A percentile compares a stretch with the other conserved stretches of the same genome.
Conservation (phyloP, 2,329 filamentous ascomycete species). For the Hirsutella rhossiliensis region DNA sequence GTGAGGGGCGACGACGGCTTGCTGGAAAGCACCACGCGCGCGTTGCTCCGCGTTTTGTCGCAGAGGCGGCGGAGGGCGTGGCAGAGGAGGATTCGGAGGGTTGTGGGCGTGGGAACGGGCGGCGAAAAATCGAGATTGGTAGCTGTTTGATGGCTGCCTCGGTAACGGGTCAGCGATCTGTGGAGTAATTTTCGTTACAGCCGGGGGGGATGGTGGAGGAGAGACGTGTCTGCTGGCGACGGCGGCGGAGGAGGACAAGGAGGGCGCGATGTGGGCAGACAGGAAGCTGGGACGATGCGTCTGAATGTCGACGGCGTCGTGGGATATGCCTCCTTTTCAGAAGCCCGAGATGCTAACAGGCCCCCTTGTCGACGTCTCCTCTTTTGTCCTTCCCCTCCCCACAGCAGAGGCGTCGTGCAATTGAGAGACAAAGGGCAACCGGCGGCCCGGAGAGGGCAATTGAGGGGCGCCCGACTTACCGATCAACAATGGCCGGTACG, state of each 20-base stretch:
- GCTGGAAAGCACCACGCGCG: background rate
- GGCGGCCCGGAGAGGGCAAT: background rate
- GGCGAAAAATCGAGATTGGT: too few relatives aligned
- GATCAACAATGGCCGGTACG: too few relatives aligned
- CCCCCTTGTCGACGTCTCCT: background rate
- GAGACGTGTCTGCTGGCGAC: background rate
- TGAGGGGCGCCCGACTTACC: background rate
- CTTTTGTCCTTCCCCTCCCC: background rate
- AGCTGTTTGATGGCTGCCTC: background rate
- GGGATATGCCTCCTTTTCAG: background rate
- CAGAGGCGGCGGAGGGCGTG: background rate
- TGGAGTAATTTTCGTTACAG: background rate
- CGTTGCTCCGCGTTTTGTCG: background rate
- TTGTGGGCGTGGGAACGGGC: background rate
- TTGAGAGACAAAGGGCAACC: background rate
- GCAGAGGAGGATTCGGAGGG: background rate
- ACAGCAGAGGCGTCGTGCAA: too few relatives aligned
- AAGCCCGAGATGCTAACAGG: background rate
- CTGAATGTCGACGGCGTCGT: background rate
- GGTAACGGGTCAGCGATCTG: background rate
- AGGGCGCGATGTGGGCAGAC: background rate
- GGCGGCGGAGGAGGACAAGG: background rate
- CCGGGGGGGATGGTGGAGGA: background rate
- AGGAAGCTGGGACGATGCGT: background rate
- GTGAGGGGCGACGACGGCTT: conserved; percentile 5